Base-by-base conservation (phyloP, 2,329 filamentous ascomycete genomes). In the Fusarium sp. region DNA sequence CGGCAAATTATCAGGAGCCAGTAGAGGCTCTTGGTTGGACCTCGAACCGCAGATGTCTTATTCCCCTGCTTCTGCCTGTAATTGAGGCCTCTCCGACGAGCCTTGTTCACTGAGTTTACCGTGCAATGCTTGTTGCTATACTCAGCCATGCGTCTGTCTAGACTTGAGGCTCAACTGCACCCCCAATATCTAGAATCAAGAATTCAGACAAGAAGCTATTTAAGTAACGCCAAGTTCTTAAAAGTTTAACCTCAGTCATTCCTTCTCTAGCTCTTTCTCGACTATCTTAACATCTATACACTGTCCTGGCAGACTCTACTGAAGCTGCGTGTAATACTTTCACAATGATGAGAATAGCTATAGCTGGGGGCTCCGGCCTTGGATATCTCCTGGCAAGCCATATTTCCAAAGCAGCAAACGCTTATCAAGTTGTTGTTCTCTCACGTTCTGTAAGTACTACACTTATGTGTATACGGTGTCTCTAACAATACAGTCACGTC, bases 371-470 rank as follows among this genome's bases (percentile, higher is more conserved):
- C 62, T 82, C 83, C 52, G 85, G 85, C 59, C 81, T 87, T 56
- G 84, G 86, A 65, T 82, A 81, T 72, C 74, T 87, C 68, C 79
- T 87, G 35, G 81, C 84, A 49, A 86, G 89, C 64, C 87, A 89
- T 77, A 86, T 95, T 38, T 87, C 88, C 36, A 86, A 89, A 64
- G 81, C 82, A 47, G 78, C 78, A 59, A 92, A 89, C 41, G 89
- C 88, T 52, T 91, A 94, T 80, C 88, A 91, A 57, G 87, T 94
- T 49, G 85, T 95, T 59, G 87, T 95, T n/a, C 82, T 95, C 36
- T 94, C 93, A 28, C 87, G 90, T 84, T 78, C 72, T 64, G 81
- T 82, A 56, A 72, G 79, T 77, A 6, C 26, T 26, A 6, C 12
- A 18, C 12, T 17, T 17, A 20, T 36, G 3, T 9, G 38, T 12